A percentile compares a stretch with the other conserved stretches of the same genome.
Evolutionary conservation across 2,329 filamentous ascomycete species (phyloP).

Genomic region (Chaetomiaceae sp.): DNA sequence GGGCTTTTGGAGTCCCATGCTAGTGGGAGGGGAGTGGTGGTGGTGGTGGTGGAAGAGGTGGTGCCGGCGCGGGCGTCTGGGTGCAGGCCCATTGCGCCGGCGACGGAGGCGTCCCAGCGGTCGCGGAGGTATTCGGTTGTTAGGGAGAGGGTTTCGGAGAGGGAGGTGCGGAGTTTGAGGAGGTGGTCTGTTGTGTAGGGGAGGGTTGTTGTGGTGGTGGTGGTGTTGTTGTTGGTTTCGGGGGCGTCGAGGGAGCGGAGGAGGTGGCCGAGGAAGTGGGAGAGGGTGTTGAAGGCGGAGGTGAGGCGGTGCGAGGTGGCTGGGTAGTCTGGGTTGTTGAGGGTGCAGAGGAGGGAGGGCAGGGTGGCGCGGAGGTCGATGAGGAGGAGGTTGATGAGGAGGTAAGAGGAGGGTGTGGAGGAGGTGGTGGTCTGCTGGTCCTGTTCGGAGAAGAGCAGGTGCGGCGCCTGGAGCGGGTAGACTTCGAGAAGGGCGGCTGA

Average conservation of each 20-base stretch:
- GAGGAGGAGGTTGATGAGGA: conserved; percentile 60
- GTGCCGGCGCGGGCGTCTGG: conserved; percentile 48
- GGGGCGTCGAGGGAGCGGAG: conserved; percentile 48
- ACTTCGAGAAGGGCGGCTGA: conserved; percentile 52
- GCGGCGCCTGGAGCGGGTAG: conserved; percentile 44
- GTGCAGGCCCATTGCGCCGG: conserved; percentile 57
- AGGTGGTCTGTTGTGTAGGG: conserved; percentile 59
- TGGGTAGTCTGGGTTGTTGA: conserved; percentile 52
- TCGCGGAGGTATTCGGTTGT: conserved; percentile 63
- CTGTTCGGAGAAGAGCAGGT: conserved; percentile 49
- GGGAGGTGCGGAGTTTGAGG: conserved; percentile 54
- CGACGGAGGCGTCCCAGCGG: conserved; percentile 62
- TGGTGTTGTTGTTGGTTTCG: conserved; percentile 19
- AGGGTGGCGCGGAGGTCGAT: conserved; percentile 61
- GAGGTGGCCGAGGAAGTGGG: conserved; percentile 55
- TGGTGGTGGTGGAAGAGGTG: conserved; percentile 36
- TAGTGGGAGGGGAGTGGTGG: conserved; percentile 38
- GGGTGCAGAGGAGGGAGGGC: conserved; percentile 53
- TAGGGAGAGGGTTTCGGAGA: conserved; percentile 59
- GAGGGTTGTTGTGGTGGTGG: conserved; percentile 41
- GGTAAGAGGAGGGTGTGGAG: conserved; percentile 54
- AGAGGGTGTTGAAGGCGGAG: conserved; percentile 58
- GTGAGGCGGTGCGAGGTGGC: conserved; percentile 49
- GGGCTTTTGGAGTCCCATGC: conserved; percentile 54
- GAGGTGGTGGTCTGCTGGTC: conserved; percentile 21